Evolutionary conservation across 805 yeast genomes (phyloP), one percentile per base, ranked within the genome.

Genomic region (Teunomyces tritomae): DNA sequence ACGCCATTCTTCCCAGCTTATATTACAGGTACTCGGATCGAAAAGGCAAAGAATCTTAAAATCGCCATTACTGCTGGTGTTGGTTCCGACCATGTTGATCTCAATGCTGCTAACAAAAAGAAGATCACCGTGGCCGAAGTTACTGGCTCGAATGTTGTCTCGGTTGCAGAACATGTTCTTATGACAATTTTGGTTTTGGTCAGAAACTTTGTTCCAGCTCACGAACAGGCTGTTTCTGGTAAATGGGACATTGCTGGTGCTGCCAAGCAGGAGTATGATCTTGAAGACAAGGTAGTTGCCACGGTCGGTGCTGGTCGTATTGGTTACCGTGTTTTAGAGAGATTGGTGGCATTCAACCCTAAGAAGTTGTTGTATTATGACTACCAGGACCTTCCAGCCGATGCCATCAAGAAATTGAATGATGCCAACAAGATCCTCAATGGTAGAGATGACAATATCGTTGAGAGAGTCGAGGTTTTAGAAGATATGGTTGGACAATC

Each of bases 1-100:
- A 86, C 92, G 9, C 94, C 95, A 3, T 87, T 87, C 78, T 88
- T 79, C 67, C 94, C 95, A 4, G 92, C 84, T 32, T 87, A 87
- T 66, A 74, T 87, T 63, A 79, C 84, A 47, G 73, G 75, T 49
- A 85, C 82, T 57, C 77, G 92, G 58, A 76, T 87, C 53, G 81
- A 71, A 43, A 77, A 79, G 60, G 91, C 92, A 29, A 82, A 83
- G 63, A 85, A 84, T 45, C 76, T 87, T 67, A 85, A 85, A 71
- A 61, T 84, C 44, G 72, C 83, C 50, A 75, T 85, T 56, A 87
- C 91, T 43, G 95, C 95, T 8, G 95, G 94, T 57, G 90, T 87
- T 50, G 95, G 95, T 9, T 83, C 89, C 16, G 94, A 87, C 63
- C 94, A 87, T 67, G 75, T 86, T 52, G 92, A 86, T 60, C 74